Evolutionary conservation across 768 basidiomycete species (phyloP).

Genomic region (Pleurotus cornucopiae): DNA sequence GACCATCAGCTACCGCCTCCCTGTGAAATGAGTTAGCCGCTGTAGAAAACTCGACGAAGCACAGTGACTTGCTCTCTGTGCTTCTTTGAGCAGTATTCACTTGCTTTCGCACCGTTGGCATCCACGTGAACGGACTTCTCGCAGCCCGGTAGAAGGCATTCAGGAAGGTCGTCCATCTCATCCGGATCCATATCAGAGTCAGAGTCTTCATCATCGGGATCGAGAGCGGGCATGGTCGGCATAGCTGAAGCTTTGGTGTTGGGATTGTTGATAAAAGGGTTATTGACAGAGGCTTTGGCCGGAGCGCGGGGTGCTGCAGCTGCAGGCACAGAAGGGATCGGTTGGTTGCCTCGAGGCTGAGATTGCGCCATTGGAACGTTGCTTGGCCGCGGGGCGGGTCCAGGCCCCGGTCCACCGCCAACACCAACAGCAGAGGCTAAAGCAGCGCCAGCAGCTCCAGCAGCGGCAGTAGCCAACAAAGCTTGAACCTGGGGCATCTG

Average conservation of each 20-base stretch:
- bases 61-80: conserved; percentile 56
- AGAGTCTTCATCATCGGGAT: conserved; percentile 2
- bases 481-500: conserved; percentile 44
- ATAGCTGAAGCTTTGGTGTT: background rate
- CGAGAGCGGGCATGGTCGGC: background rate
- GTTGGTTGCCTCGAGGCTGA: conserved; percentile 1
- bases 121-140: conserved; percentile 53
- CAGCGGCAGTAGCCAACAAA: conserved; percentile 19
- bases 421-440: conserved; percentile 10
- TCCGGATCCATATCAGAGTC: background rate
- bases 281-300: conserved; percentile 19
- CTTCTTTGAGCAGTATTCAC: conserved; percentile 55
- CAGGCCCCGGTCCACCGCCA: background rate
- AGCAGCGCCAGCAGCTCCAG: conserved; percentile 5
- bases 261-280: conserved; percentile 24
- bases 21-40: conserved; percentile 25
- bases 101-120: conserved; percentile 42
- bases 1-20: conserved; percentile 51
- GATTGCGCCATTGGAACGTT: background rate
- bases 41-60: conserved; percentile 10
- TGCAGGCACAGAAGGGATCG: conserved; percentile 13
- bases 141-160: conserved; percentile 55
- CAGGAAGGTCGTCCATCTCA: conserved; percentile 28
- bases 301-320: conserved; percentile 15
- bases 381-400: background rate